Conservation (phyloP, 371 early-diverging fungal genomes). For the Neoconidiobolus thromboides region DNA sequence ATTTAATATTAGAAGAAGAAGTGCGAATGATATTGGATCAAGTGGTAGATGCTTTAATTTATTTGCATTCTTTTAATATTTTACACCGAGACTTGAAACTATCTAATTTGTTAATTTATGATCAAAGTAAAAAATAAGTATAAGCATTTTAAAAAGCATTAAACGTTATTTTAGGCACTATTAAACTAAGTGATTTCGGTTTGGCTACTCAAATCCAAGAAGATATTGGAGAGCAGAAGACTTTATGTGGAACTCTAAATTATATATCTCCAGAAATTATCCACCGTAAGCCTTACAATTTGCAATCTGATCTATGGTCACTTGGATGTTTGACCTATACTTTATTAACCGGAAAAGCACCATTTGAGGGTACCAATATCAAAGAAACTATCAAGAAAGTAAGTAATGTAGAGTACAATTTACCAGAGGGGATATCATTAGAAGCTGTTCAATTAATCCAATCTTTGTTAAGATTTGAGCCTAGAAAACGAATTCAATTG, state of each 20-base stretch:
- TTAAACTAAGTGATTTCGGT: background rate
- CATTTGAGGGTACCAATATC: conserved; percentile 25
- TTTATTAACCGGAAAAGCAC: conserved; percentile 44
- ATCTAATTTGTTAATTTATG: conserved; percentile 63
- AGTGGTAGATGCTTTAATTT: conserved; percentile 71
- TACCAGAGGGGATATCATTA: no score
- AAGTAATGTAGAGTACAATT: no score
- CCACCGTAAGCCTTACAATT: conserved; percentile 26
- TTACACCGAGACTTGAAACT: conserved; percentile 97
- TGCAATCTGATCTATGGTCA: conserved; percentile 46
- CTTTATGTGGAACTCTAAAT: conserved; percentile 3
- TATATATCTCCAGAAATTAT: conserved; percentile 7
- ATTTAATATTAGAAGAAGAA: conserved; percentile 20
- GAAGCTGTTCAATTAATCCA: no score
- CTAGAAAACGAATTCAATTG: no score
- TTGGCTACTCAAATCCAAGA: background rate
- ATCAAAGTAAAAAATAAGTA: background rate
- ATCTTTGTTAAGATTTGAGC: no score
- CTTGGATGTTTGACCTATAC: conserved; percentile 42
- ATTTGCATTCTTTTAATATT: conserved; percentile 63
- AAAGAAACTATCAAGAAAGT: no score
- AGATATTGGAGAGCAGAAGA: background rate
- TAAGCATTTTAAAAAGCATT: no score
- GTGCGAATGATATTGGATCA: conserved; percentile 50
- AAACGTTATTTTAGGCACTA: no score